Evolutionary conservation across 805 yeast species (phyloP), one percentile per base, ranked within the genome.

Genomic region (Yamadazyma kitorensis): DNA sequence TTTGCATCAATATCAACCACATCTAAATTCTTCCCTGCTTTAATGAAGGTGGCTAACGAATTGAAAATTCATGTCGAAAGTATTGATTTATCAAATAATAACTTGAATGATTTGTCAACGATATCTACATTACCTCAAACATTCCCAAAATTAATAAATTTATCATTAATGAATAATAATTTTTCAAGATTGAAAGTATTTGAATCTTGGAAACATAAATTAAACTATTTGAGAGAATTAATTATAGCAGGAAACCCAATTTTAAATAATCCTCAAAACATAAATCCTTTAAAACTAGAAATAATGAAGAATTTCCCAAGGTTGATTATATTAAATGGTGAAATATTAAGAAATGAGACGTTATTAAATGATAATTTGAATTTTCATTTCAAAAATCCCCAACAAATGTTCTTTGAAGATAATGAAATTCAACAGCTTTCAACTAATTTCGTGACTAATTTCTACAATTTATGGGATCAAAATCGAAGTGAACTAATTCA

Each of bases 11-110:
- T 74, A 11, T 59, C 78, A 8, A 78, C 86, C 1, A 72, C 81
- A 21, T 72, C 89, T 10, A 93, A 91, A 57, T 81, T 88, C 73
- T 87, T 91, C 56, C 83, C 87, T 8, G 98, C 98, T 1, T 61
- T 93, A 44, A 77, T 91, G 83, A 85, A 82, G 53, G 59, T 91
- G 6, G 95, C 95, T 1, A 60, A 66, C 3, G 75, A 76, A 34
- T 43, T 60, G 33, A 65, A 66, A 36, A 41, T 67, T n/a, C 78
- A 75, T 17, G 82, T 88, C 4, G 82, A 80, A 19, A 80, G 87
- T 37, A 76, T 89, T 6, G 84, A 81, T 55, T 57, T 87, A 22
- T 75, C 89, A 4, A 45, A 47, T 30, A 93, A 64, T 55, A 70
- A 71, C 36, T 57, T 93, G 24, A 59, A 61, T 17, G 95, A 86